A percentile compares a stretch with the other conserved stretches of the same genome.
Evolutionary conservation across 2,329 filamentous ascomycete genomes (phyloP).

Genomic region (Pseudocercospora musae): DNA sequence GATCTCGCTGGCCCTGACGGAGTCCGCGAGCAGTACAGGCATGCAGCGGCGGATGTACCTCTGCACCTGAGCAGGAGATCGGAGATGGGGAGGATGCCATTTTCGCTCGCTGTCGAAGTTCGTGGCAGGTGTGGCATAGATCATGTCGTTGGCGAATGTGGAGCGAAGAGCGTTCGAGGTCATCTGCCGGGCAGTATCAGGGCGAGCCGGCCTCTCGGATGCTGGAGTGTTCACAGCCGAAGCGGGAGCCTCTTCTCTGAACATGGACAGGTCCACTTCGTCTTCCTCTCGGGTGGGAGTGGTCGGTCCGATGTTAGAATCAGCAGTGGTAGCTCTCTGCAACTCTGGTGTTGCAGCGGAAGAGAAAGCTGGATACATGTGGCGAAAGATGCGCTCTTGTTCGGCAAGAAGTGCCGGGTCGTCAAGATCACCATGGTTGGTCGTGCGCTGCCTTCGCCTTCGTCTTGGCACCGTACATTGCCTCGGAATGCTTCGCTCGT

Average conservation of each 20-base stretch:
- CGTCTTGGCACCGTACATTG: conserved; percentile 48
- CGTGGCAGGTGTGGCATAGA: conserved; percentile 30
- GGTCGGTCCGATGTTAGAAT: conserved; percentile 11
- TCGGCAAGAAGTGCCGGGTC: conserved; percentile 44
- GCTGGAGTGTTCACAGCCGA: conserved; percentile 2
- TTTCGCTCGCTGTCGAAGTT: conserved; percentile 35
- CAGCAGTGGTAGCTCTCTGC: conserved; percentile 9
- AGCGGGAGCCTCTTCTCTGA: conserved; percentile 32
- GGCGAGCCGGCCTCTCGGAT: conserved; percentile 16
- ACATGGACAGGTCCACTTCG: conserved; percentile 35
- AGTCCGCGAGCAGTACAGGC: conserved; percentile 44
- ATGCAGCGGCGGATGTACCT: conserved; percentile 49
- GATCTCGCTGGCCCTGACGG: conserved; percentile 46
- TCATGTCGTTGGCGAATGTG: conserved; percentile 31
- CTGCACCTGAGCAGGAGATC: conserved; percentile 37
- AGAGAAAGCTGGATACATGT: conserved; percentile 44
- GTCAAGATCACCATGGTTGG: conserved; percentile 32
- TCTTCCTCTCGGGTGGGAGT: conserved; percentile 33
- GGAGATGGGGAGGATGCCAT: conserved; percentile 36
- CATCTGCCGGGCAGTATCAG: conserved; percentile 24
- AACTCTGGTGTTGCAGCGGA: conserved; percentile 22
- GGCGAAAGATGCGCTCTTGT: conserved; percentile 48
- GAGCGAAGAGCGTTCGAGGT: conserved; percentile 29
- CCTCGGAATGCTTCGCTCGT: conserved; percentile 57
- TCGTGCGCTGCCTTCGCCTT: conserved; percentile 34